Evolutionary conservation across 2,329 filamentous ascomycete genomes (phyloP).

Genomic region (Dactylellina cionopaga): DNA sequence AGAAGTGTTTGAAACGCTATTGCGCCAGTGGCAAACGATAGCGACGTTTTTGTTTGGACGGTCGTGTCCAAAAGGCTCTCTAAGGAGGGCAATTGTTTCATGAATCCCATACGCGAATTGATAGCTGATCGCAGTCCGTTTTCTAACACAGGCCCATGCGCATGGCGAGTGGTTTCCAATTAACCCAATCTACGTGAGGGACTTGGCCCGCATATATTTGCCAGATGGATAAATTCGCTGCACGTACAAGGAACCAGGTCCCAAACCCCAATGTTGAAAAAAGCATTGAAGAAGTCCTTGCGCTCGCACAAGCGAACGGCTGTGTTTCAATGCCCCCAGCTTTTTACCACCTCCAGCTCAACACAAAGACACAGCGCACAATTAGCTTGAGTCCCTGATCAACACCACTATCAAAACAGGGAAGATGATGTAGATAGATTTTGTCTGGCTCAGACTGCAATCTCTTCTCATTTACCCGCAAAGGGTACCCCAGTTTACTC

Average conservation of each 20-base stretch:
- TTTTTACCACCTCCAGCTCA: slow-evolving; percentile 19
- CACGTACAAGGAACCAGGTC: slow-evolving; percentile 43
- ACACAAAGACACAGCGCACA: no score
- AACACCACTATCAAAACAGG: slow-evolving; percentile 7
- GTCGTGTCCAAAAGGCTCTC: not conserved
- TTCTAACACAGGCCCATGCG: no score
- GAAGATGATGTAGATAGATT: slow-evolving; percentile 17
- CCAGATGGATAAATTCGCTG: slow-evolving; percentile 45
- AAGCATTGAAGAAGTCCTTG: slow-evolving; percentile 15
- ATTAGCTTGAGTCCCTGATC: slow-evolving; percentile 17
- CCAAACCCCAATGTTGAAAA: slow-evolving; percentile 13
- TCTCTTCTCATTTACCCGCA: slow-evolving; percentile 43
- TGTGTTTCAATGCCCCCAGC: slow-evolving; percentile 37
- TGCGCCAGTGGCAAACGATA: slow-evolving; percentile 17
- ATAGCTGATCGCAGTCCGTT: slow-evolving; percentile 7
- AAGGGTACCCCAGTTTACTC: slow-evolving; percentile 16
- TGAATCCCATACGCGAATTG: slow-evolving; percentile 19
- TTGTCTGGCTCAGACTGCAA: slow-evolving; percentile 28
- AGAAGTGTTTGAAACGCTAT: slow-evolving; percentile 40
- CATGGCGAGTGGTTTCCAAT: no score
- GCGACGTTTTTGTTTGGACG: not conserved
- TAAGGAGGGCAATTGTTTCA: slow-evolving; percentile 40
- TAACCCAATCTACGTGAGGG: slow-evolving; percentile 49
- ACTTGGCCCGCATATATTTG: slow-evolving; percentile 51
- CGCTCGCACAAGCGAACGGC: slow-evolving; percentile 50